A percentile compares a stretch with the other conserved stretches of the same genome.
Conservation (phyloP, 495 filamentous ascomycete species). For the Glonium stellatum region DNA sequence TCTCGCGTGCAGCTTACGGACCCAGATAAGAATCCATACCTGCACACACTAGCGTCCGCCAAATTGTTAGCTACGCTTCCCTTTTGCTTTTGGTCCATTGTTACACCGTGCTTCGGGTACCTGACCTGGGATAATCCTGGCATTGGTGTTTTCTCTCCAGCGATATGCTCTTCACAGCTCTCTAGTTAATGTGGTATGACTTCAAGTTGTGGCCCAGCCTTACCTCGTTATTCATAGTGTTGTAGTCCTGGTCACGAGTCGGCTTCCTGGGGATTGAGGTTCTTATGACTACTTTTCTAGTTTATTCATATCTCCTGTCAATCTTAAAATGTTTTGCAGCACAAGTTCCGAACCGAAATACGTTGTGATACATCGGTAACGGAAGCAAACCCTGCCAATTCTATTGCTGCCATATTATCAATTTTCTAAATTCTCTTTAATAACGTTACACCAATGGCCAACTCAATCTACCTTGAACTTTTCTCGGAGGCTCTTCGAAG, state of each 20-base stretch:
- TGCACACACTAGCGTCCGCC: neutral
- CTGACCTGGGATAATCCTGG: neutral
- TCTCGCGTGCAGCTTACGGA: neutral
- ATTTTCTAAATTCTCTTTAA: neutral
- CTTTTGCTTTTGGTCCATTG: neutral
- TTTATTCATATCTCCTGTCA: neutral
- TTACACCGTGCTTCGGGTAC: slow-evolving; percentile 4
- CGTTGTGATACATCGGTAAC: slow-evolving; percentile 1
- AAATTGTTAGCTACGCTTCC: slow-evolving; percentile 1
- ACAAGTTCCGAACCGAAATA: neutral
- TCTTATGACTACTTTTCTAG: neutral
- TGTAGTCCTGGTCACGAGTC: neutral
- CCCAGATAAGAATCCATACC: neutral
- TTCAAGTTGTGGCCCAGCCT: neutral
- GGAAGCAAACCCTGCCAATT: neutral
- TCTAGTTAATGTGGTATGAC: neutral
- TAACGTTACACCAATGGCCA: neutral
- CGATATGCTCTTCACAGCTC: neutral
- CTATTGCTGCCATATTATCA: neutral
- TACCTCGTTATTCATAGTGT: neutral
- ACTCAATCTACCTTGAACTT: neutral
- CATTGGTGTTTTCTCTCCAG: neutral
- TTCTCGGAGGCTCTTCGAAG: neutral
- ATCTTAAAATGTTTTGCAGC: neutral
- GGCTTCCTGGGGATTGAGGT: neutral